These are phyloP conservation scores for Coemansia sp. DNA, from an alignment of 192 early-diverging fungal genomes.

Conservation along the genomic window DNA sequence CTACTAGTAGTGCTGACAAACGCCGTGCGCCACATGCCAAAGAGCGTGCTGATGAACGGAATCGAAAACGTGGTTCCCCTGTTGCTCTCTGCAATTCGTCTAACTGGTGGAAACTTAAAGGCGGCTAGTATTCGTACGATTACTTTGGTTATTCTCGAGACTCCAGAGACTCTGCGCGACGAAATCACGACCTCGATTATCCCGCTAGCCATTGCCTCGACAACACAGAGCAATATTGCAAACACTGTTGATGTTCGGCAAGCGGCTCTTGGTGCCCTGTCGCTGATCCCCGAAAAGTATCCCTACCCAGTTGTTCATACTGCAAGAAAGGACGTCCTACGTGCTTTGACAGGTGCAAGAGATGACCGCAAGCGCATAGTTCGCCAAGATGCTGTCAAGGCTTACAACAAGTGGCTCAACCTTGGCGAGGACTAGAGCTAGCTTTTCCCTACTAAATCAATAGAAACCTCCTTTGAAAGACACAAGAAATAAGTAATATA, in stretches of 20 bases:
- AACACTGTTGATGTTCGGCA: constrained; percentile 66
- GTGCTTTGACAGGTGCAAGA: constrained; percentile 64
- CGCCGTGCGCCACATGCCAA: constrained; percentile 79
- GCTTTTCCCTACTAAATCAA: neutral
- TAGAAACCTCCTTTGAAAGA: neutral
- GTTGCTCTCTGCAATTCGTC: constrained; percentile 72
- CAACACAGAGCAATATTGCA: constrained; percentile 2
- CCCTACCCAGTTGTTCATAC: constrained; percentile 64
- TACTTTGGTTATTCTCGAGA: constrained; percentile 70
- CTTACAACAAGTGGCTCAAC: constrained; percentile 80
- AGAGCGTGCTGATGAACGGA: constrained; percentile 78
- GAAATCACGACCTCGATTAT: constrained; percentile 27
- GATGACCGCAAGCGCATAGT: constrained; percentile 92
- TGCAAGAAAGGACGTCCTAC: constrained; percentile 63
- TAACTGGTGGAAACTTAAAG: constrained; percentile 68
- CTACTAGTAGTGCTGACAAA: constrained; percentile 84
- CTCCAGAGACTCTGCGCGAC: constrained; percentile 62
- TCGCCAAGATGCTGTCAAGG: constrained; percentile 83
- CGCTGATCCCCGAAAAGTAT: constrained; percentile 66
- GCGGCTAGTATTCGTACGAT: constrained; percentile 78
- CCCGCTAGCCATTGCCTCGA: constrained; percentile 27
- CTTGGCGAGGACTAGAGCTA: constrained; percentile 30
- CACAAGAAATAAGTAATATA: neutral
- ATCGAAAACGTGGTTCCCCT: constrained; percentile 77
- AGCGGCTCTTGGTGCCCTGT: constrained; percentile 70